These are phyloP conservation scores for Pittosporum tobira DNA, from an alignment of 129 eudicot genomes.

Conservation along the genomic window DNA sequence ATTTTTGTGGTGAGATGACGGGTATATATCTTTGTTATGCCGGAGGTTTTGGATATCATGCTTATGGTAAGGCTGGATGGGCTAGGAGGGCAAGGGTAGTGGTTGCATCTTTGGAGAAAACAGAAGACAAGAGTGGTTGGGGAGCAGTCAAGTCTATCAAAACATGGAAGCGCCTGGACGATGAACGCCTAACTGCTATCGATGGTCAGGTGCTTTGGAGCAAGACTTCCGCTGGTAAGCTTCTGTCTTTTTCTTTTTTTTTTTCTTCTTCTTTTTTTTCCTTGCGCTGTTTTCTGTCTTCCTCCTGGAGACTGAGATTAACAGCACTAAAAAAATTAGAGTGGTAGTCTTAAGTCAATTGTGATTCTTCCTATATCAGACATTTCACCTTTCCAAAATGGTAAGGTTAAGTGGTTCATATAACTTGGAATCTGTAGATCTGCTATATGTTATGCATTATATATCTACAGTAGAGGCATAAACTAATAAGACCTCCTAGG, in stretches of 20 bases:
- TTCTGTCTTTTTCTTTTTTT: background rate
- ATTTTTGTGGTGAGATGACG: conserved; percentile 68
- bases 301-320: conserved; percentile 1
- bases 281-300: background rate
- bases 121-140: conserved; percentile 35
- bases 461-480: too few relatives aligned
- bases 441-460: too few relatives aligned
- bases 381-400: background rate
- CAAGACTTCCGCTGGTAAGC: conserved; percentile 32
- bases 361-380: background rate
- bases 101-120: conserved; percentile 49
- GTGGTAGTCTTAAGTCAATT: too few relatives aligned
- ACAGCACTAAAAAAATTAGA: background rate
- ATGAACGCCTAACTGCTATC: conserved; percentile 49
- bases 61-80: conserved; percentile 96
- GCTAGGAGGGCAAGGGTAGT: conserved; percentile 85
- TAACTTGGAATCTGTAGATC: background rate
- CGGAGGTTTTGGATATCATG: conserved; percentile 97
- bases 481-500: too few relatives aligned
- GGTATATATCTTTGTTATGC: conserved; percentile 74
- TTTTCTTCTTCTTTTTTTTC: background rate
- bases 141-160: conserved; percentile 66
- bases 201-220: conserved; percentile 73
- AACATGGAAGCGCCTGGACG: conserved; percentile 81
- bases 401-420: background rate